Base-by-base conservation (phyloP, 2,329 filamentous ascomycete species). In the Epichloe festucae region DNA sequence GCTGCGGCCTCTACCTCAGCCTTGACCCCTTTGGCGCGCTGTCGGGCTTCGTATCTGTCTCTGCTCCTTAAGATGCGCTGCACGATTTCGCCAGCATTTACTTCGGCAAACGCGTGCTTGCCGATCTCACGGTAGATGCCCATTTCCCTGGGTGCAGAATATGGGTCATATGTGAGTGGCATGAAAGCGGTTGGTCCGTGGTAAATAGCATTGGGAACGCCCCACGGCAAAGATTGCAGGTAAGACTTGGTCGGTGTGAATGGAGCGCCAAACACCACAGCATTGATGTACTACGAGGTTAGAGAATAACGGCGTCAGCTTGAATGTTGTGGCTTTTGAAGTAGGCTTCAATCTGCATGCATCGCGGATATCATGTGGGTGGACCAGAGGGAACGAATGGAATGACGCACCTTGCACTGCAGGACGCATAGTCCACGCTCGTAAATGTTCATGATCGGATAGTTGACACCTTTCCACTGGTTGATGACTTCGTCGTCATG, bases 401-500 rank as follows among this genome's bases (percentile, higher is more conserved):
- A 21, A 44, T 7, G 21, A 67, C 79, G 62, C 74, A 91, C 88
- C 67, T 85, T 85, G 74, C 93, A 98, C 64, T 98, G 93, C 56
- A 97, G 73, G 34, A 97, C 91, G 65, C 93, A 98, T 21, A 98
- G 81, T 2, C 90, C 90, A 42, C 93, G 85, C 73, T 98, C 93
- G 62, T 91, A 95, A 52, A 95, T 90, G 73, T 97, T 98, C 93
- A 98, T 98, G 71, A 98, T 97, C 27, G 93, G 93, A 65, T 96
- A 98, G 71, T 98, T 98, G 61, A 96, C 78, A 38, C 93, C 91
- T 70, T 97, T 97, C 86, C 89, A 94, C 61, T 85, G 75, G 69
- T 98, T 98, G 68, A 98, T 95, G 54, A 95, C 89, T 57, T 85
- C 82, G 66, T 98, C 93, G 62, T 95, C 87, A 68, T 98, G 93